Evolutionary conservation across 495 filamentous ascomycete genomes (phyloP).

Genomic region (Penicillium robsamsonii): DNA sequence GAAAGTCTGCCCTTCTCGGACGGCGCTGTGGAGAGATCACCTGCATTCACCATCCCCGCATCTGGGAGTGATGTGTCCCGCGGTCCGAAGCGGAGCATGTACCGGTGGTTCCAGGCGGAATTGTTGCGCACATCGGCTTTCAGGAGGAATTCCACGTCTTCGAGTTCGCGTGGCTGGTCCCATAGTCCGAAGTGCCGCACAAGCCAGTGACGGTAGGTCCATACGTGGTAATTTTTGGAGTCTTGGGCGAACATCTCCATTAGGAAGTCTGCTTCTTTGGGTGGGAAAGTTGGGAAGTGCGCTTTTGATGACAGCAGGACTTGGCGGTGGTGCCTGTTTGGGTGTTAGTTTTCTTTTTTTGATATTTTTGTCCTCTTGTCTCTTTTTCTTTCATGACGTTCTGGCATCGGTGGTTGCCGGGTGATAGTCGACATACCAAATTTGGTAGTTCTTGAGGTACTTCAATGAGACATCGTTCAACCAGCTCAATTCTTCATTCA

Average conservation of each 20-base stretch:
- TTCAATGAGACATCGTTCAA: slow-evolving; percentile 76
- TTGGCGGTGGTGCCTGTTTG: slow-evolving; percentile 81
- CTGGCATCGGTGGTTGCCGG: not conserved
- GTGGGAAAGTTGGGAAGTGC: slow-evolving; percentile 54
- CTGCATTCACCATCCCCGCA: slow-evolving; percentile 46
- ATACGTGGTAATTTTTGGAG: slow-evolving; percentile 97
- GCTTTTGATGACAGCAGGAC: slow-evolving; percentile 62
- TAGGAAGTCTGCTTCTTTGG: slow-evolving; percentile 72
- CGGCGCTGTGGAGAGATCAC: slow-evolving; percentile 36
- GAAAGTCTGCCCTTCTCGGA: slow-evolving; percentile 39
- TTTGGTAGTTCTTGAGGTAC: slow-evolving; percentile 97
- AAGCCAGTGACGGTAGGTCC: slow-evolving; percentile 93
- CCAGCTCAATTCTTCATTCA: slow-evolving; percentile 76
- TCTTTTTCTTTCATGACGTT: not conserved
- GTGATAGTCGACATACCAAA: slow-evolving; percentile 56
- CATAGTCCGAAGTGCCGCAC: slow-evolving; percentile 78
- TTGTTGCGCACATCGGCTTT: slow-evolving; percentile 86
- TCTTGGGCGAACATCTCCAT: slow-evolving; percentile 78
- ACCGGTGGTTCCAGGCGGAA: slow-evolving; percentile 95
- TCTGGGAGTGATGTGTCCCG: slow-evolving; percentile 29
- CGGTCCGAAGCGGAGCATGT: slow-evolving; percentile 80
- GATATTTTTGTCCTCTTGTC: not conserved
- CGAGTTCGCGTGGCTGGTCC: slow-evolving; percentile 62
- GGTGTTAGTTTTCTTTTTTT: slow-evolving; percentile 11
- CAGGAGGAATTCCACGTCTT: slow-evolving; percentile 67